Percentiles rank a stretch among this genome's conserved stretches.
Evolutionary conservation across 2,329 filamentous ascomycete species (phyloP).

Genomic region (Elsinoe perseae): DNA sequence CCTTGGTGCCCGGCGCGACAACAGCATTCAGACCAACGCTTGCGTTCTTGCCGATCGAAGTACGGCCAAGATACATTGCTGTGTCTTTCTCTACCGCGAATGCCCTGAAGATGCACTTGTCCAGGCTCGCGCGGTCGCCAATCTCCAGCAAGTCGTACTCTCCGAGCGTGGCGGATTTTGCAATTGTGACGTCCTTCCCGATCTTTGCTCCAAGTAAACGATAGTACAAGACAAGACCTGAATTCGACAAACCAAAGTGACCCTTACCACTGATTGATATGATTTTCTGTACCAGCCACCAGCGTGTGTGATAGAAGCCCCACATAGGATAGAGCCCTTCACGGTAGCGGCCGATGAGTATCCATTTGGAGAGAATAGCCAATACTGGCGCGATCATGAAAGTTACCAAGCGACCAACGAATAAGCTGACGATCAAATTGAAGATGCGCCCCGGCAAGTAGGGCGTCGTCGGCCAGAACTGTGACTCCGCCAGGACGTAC

Average conservation of each 20-base stretch:
- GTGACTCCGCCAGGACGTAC: slow-evolving; percentile 37
- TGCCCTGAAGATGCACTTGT: slow-evolving; percentile 43
- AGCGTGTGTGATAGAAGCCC: slow-evolving; percentile 50
- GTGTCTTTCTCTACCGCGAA: slow-evolving; percentile 52
- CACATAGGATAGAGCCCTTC: slow-evolving; percentile 54
- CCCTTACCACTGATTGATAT: slow-evolving; percentile 43
- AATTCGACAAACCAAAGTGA: slow-evolving; percentile 37
- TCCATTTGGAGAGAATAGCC: slow-evolving; percentile 49
- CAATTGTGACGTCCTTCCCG: slow-evolving; percentile 45
- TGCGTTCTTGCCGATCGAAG: slow-evolving; percentile 43
- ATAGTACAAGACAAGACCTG: slow-evolving; percentile 40
- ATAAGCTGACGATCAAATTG: slow-evolving; percentile 41
- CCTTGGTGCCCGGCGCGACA: slow-evolving; percentile 43
- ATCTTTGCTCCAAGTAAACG: slow-evolving; percentile 48
- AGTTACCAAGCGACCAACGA: slow-evolving; percentile 36
- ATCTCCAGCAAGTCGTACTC: slow-evolving; percentile 53
- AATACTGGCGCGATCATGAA: slow-evolving; percentile 38
- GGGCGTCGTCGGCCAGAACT: slow-evolving; percentile 35
- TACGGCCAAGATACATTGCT: slow-evolving; percentile 49
- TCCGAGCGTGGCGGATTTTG: slow-evolving; percentile 38
- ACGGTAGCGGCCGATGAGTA: slow-evolving; percentile 46
- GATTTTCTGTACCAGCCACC: slow-evolving; percentile 53
- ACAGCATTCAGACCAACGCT: slow-evolving; percentile 44
- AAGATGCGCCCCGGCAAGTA: slow-evolving; percentile 41
- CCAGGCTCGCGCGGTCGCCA: slow-evolving; percentile 42